phyloP scores from a whole-genome alignment of 2,329 filamentous ascomycete species.

The Byssothecium circinans region DNA sequence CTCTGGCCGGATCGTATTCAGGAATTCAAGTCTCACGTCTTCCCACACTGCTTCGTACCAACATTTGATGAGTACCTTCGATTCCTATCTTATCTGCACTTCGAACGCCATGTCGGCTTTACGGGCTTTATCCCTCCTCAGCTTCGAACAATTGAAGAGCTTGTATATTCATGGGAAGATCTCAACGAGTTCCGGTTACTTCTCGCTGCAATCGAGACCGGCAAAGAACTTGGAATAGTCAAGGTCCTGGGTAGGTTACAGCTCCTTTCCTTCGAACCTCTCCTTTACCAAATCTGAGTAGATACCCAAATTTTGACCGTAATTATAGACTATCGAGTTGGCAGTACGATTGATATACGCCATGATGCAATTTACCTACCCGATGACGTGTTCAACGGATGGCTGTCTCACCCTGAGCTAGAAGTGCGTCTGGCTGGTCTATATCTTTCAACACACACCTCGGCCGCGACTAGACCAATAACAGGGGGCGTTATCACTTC shows the following conservation, averaged over 20 bases:
- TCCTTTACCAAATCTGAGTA: neutral
- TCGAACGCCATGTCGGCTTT: conserved; percentile 32
- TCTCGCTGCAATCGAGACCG: conserved; percentile 46
- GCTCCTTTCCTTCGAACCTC: neutral
- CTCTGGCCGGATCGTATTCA: conserved; percentile 41
- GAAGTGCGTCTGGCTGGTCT: conserved; percentile 75
- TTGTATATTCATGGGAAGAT: conserved; percentile 14
- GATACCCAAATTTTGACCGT: neutral
- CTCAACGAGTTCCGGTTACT: conserved; percentile 39
- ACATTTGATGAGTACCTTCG: conserved; percentile 42
- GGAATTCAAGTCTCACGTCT: conserved; percentile 50
- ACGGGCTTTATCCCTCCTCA: conserved; percentile 18
- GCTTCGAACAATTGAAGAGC: conserved; percentile 7
- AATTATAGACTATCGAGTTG: conserved; percentile 25
- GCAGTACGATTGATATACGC: conserved; percentile 27
- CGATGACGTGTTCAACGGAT: conserved; percentile 47
- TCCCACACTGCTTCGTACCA: conserved; percentile 51
- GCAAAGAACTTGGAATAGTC: conserved; percentile 52
- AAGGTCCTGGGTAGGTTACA: conserved; percentile 40
- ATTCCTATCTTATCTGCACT: conserved; percentile 45
- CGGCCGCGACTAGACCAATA: conserved; percentile 73
- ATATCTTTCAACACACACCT: conserved; percentile 75
- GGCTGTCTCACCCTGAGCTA: conserved; percentile 42
- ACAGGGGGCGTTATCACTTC: conserved; percentile 62
- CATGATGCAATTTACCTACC: conserved; percentile 54